Base-by-base conservation (phyloP, 225 moss, liverwort and hornwort species). In the Pseudoscleropodium purum region DNA sequence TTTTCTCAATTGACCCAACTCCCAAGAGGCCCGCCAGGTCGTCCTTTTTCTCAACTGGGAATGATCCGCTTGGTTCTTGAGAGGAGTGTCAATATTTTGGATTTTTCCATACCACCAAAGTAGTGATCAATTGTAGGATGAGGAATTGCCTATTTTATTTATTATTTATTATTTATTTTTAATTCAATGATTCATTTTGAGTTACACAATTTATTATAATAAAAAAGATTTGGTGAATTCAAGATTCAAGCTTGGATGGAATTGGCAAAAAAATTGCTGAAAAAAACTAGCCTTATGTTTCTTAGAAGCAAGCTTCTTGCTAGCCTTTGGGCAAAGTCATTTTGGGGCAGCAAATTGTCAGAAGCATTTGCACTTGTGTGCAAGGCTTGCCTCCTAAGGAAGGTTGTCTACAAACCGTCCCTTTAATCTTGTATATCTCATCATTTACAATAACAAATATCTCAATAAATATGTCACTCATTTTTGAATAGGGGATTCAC, bases 271-370 rank as follows among this genome's bases (percentile, higher is more conserved):
- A 75, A 49, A 19, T 49, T 75, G 75, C 7, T 47, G 19, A 75
- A 5, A 19, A 47, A 51, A 4, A 59, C 8, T 59, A 4, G 0
- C 3, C 2, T 49, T 13, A 20, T 4, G 21, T 13, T 51, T 51
- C 21, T 0, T 49, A 9, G 4, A 33, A 13, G 2, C 13, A 33
- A 20, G 4, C 13, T 33, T 75, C 1, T 30, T 47, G 30, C 0
- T 75, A 7, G 33, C 10, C 5, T 3, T 34, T 33, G 2, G 2
- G 1, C 5, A 2, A 49, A 33, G 20, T 76, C 1, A 2, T 0
- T 49, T 49, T 7, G 13, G 5, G 13, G 18, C 0, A 0, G 7
- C 12, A 75, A 49, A 49, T 75, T 49, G 19, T 7, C 5, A 4
- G 47, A 49, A 49, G 7, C 7, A 75, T 19, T 16, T 33, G 7